Base-by-base conservation (phyloP, 495 filamentous ascomycete genomes). In the Cetradonia linearis region DNA sequence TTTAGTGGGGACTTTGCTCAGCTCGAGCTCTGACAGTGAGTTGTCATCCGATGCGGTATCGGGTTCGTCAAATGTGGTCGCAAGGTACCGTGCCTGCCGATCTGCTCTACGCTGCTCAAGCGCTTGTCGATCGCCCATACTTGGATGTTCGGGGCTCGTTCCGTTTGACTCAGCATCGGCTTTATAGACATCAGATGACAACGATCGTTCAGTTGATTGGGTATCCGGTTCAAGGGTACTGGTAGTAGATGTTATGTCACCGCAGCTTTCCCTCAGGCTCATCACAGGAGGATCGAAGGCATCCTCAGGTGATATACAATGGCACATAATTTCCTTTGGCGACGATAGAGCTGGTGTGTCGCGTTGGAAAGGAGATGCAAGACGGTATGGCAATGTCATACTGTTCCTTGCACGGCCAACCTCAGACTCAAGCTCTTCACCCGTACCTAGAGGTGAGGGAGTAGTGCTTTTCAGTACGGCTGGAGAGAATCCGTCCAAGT, bases 1-100 rank as follows among this genome's bases (percentile, higher is more conserved):
- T 25, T 30, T 49, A 0, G 36, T n/a, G 14, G 56, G 61, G 5
- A 42, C 34, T 23, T 59, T 56, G 9, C 25, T 53, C 11, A 65
- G 52, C 47, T 65, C 30, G 5, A 65, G 48, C 6, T 27, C 59
- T 1, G 47, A 33, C 13, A 11, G 36, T 13, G 49, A 20, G 11
- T 62, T 60, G 33, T 46, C 55, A 37, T 65, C 63, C 16, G 54
- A 58, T 25, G 59, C 55, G 8, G 63, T 62, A 18, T 50, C 14
- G 4, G 46, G 30, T 11, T 23, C 33, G 30, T 46, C 55, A 18
- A 40, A 25, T 3, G 55, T 40, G 0, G 56, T 48, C 40, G 58
- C 46, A 7, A 38, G 36, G 46, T 65, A 65, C 3, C 59, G 38
- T 30, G 33, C n/a, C 20, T 65, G 33, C 25, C 63, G 53, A 2